These are phyloP conservation scores for Volvox reticuliferus DNA, from an alignment of 139 green algal species.

Conservation along the genomic window DNA sequence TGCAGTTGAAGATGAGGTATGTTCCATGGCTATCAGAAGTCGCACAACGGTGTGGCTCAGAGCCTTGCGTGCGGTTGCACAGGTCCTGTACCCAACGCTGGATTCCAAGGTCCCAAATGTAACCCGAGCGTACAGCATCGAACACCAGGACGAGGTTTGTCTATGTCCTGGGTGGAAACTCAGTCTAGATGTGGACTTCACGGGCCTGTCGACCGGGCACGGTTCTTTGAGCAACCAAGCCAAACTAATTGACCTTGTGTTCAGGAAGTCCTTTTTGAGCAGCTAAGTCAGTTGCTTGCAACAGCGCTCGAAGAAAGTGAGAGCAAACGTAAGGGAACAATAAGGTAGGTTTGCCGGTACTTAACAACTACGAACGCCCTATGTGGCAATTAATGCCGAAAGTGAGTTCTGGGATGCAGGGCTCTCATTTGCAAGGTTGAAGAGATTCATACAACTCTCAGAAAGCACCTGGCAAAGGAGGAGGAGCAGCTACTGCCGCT, in stretches of 20 bases:
- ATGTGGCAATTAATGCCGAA: neutral
- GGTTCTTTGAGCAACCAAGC: no score
- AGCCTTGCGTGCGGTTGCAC: conserved; percentile 27
- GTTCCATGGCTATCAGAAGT: neutral
- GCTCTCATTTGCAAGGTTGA: conserved; percentile 78
- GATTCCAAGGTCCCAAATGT: conserved; percentile 94
- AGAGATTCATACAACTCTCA: conserved; percentile 90
- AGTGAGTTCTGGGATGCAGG: conserved; percentile 39
- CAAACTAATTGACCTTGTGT: neutral
- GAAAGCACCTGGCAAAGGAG: conserved; percentile 96
- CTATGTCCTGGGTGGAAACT: neutral
- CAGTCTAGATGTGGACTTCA: no score
- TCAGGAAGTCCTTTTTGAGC: conserved; percentile 89
- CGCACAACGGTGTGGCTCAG: neutral
- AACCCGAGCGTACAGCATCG: conserved; percentile 87
- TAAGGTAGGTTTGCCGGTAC: conserved; percentile 62
- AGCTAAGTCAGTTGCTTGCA: conserved; percentile 80
- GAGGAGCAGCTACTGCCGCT: conserved; percentile 97
- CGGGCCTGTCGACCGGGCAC: no score
- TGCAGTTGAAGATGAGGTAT: conserved; percentile 92
- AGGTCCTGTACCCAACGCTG: conserved; percentile 93
- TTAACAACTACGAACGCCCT: neutral
- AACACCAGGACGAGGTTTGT: conserved; percentile 91
- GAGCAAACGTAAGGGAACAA: conserved; percentile 59
- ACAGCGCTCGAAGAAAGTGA: conserved; percentile 66